phyloP scores from a whole-genome alignment of 495 filamentous ascomycete genomes.

The Glarea lozoyensis region DNA sequence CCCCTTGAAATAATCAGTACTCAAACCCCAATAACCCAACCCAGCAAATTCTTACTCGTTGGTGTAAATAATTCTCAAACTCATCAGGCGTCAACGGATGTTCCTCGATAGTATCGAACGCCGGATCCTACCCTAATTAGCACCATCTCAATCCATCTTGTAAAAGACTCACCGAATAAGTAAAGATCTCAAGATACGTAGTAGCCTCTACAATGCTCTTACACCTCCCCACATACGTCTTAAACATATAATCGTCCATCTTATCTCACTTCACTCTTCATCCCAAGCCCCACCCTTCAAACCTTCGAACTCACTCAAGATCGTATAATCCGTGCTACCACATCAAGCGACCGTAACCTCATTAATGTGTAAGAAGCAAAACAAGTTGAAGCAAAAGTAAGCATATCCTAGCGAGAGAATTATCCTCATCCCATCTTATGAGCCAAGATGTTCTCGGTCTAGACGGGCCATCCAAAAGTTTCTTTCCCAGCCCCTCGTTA shows the following conservation, averaged over 20 bases:
- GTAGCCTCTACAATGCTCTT: constrained; percentile 35
- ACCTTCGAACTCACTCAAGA: too few species aligned
- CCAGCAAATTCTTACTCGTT: constrained; percentile 26
- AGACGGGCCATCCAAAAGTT: too few species aligned
- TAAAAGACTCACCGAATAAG: constrained; percentile 37
- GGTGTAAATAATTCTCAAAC: constrained; percentile 43
- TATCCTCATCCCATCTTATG: too few species aligned
- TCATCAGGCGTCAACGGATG: constrained; percentile 39
- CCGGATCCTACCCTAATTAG: constrained; percentile 26
- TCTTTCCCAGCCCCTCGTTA: too few species aligned
- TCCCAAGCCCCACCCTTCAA: neutral
- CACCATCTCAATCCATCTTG: neutral
- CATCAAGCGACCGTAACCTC: too few species aligned
- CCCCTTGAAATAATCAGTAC: constrained; percentile 27
- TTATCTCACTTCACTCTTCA: neutral
- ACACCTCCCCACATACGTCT: constrained; percentile 31
- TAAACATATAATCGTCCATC: constrained; percentile 50
- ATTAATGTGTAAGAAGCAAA: too few species aligned
- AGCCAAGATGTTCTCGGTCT: too few species aligned
- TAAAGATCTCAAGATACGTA: constrained; percentile 44
- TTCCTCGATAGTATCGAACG: constrained; percentile 36
- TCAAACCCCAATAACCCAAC: neutral
- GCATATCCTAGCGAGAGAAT: too few species aligned
- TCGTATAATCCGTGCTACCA: too few species aligned
- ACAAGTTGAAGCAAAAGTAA: too few species aligned